Base-by-base conservation (phyloP, 441 rosid species). In the Geranium incanum region DNA sequence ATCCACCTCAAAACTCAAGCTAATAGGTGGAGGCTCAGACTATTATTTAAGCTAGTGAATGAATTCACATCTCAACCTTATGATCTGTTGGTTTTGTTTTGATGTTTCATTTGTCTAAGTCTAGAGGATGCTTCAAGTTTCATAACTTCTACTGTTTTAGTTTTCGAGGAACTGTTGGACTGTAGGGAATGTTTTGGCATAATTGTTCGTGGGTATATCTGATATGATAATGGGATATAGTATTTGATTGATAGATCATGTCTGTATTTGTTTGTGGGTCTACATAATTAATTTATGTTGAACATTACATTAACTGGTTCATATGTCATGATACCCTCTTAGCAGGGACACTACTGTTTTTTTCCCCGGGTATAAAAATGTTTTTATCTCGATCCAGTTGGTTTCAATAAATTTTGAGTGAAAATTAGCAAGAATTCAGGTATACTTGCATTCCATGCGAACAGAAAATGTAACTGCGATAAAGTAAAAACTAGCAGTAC, bases 181-280 rank as follows among this genome's bases (percentile, higher is more conserved):
- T 18, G 33, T 19, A 59, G 18, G 64, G 28, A 59, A 59, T 59
- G 28, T 59, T 59, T 59, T 59, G 64, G 64, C 64, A 59, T 50
- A 50, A 50, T 50, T 50, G 59, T 50, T 59, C 18, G 64, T 16
- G 64, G 64, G 62, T 55, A 19, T 55, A 55, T 55, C 0, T 55
- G 62, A 55, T 55, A 7, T 23, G 0, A 23, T 23, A 23, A 12
- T 6, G 55, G 55, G 13, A 45, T 45, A 45, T n/a, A 6, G 55
- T 12, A 45, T 45, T 45, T 45, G 50, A 43, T 43, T 45, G 55
- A 45, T n/a, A 12, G 55, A 11, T 45, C 15, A 8, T 8, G 11
- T 45, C 50, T 12, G 55, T 12, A 45, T 11, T 45, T 45, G 11
- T 8, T 45, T 45, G 55, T 45, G 55, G 55, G 55, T 45, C 18